Evolutionary conservation across 1,139 yeast genomes (phyloP).

Genomic region (Candida pseudoviswanathii): DNA sequence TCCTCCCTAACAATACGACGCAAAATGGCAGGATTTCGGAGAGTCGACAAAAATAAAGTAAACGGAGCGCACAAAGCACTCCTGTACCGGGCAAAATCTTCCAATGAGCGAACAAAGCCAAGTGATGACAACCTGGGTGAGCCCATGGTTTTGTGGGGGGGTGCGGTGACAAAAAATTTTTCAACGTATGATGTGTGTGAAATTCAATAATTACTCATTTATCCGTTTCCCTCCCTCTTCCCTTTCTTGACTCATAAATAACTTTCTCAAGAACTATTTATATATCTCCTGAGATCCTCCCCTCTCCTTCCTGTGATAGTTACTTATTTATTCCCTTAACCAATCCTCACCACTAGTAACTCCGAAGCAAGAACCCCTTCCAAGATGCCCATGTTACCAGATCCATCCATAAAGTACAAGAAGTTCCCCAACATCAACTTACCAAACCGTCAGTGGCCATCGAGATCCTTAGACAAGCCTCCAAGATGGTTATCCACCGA

Average conservation of each 20-base stretch:
- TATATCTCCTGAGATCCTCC: background rate
- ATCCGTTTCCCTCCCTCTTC: background rate
- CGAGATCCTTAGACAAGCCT: constrained; percentile 38
- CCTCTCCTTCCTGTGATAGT: background rate
- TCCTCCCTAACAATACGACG: background rate
- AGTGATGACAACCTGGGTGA: too few relatives aligned
- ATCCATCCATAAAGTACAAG: constrained; percentile 44
- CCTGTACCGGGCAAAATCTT: background rate
- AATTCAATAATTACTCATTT: background rate
- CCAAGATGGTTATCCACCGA: constrained; percentile 55
- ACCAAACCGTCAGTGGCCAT: constrained; percentile 48
- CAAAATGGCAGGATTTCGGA: constrained; percentile 1
- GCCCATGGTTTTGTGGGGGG: too few relatives aligned
- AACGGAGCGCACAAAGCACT: background rate
- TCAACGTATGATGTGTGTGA: background rate
- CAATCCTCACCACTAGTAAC: background rate
- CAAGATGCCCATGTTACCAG: constrained; percentile 34
- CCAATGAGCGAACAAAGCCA: background rate
- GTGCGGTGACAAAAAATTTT: constrained; percentile 1
- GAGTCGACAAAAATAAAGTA: background rate
- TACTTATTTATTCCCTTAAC: background rate
- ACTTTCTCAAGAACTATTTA: background rate
- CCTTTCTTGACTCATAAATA: background rate
- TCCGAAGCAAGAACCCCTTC: background rate
- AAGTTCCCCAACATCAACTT: constrained; percentile 40